Base-by-base conservation (phyloP, 2,329 filamentous ascomycete species). In the Domatiomyces globalis region DNA sequence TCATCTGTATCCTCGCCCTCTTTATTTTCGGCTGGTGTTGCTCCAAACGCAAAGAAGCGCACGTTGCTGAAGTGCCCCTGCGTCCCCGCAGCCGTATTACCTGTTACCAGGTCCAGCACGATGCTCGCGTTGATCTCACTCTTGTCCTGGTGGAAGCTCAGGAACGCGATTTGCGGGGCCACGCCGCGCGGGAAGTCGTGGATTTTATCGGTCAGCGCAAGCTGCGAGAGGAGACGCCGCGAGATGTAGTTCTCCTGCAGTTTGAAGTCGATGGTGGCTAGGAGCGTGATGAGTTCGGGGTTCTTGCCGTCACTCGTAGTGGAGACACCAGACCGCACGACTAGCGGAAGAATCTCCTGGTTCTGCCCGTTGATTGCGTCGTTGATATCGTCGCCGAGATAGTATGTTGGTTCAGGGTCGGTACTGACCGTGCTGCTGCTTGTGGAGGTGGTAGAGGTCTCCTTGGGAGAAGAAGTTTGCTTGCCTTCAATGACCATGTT, bases 221-320 rank as follows among this genome's bases (percentile, higher is more conserved):
- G 45, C 18, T 19, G 5, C 18, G n/a, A 17, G 6, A 47, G 18
- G 6, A 47, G 8, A 7, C 45, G 18, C 22, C 18, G 45, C n/a
- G 18, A 22, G 45, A 47, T 47, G 27, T 47, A 47, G 19, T 47
- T 47, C 45, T 47, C 45, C 7, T 29, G 18, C 18, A 47, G 9
- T 27, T 47, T 47, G 19, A 29, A 17, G 22, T 47, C 45, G 9
- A 47, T 17, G 5, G 18, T 47, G n/a, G 45, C 45, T 5, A 47
- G 45, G 19, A 47, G 45, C 8, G 45, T 47, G 19, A 47, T 22
- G 3, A 47, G 45, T n/a, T 47, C 45, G 6, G n/a, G 5, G 3
- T 25, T 33, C 1, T 5, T 33, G 20, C 9, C 27, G n/a, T 17
- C n/a, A 3, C 15, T 9, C 3, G 3, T 17, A 8, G 6, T 29